Base-by-base conservation (phyloP, 1,139 yeast genomes). In the Candida pseudoviswanathii region DNA sequence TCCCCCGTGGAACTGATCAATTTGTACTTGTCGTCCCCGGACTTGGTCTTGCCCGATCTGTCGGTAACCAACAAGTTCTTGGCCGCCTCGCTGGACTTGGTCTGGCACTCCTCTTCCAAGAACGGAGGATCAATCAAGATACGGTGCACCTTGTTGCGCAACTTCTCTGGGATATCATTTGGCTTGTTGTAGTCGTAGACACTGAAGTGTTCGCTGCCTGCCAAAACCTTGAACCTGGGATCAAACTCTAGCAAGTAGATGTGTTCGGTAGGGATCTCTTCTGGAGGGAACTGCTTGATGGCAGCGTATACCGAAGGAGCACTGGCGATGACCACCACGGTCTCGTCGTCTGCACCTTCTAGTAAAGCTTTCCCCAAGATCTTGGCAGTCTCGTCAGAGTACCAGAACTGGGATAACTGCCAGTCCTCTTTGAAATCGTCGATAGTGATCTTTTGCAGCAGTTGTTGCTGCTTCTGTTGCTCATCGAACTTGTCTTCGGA, bases 291-390 rank as follows among this genome's bases (percentile, higher is more conserved):
- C 52, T 81, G 80, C 57, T 77, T 78, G 43, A 91, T 81, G 1
- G 95, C 95, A 0, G 96, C 96, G 67, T 85, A 91, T 1, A 89
- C 97, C 0, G 96, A 87, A 5, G 97, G 97, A 1, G 97, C 96
- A 70, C 94, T 85, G 1, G 89, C 89, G 51, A 91, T 79, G 41
- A 85, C 89, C 44, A 89, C 76, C 1, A 83, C 83, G 0, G 96
- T 86, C 41, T 80, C 75, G 51, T 77, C 78, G 56, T 83, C 86
- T 1, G 96, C 95, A 5, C 90, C 95, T 41, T 84, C 88, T 22
- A 89, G 66, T 37, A 90, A 70, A 16, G 89, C 95, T 51, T 77
- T 80, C 0, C 89, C 95, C 25, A 89, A 67, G 0, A 68, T 63
- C 43, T 75, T 77, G 0, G 97, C 91, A 0, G 97, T 91, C 4